Base-by-base conservation (phyloP, 345 rosid genomes). In the Geranium rotundifolium region DNA sequence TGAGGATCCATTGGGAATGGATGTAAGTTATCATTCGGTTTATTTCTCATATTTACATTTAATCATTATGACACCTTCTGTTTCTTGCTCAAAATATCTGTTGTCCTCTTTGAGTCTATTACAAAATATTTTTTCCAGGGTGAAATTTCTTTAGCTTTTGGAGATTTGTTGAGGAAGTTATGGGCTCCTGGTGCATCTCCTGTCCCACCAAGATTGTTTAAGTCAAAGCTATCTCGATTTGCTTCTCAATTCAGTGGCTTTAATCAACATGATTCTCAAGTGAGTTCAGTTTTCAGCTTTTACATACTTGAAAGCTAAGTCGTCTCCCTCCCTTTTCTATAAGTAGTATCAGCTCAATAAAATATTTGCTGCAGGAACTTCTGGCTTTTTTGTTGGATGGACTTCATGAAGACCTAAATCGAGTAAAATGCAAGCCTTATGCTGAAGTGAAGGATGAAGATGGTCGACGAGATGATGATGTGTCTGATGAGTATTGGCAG, bases 231-330 rank as follows among this genome's bases (percentile, higher is more conserved):
- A 70, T 86, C 95, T 77, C 89, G 86, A 27, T 93, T 93, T 77
- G 96, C 99, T 73, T 85, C 92, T 76, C 99, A 90, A 66, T 93
- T 93, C 72, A 85, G 80, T 80, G 96, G 97, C 71, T 93, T 75
- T 75, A 93, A 88, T 82, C 99, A 93, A 84, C 99, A 93, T 80
- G 99, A 90, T 88, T 93, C 99, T 71, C 99, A 93, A 88, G 99
- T 93, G 69, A 58, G 67, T 64, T 75, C 71, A 58, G 67, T 64
- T 75, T 73, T 67, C 37, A 29, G 50, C 27, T 64, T 23, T 7
- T 17, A 19, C 30, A 29, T n/a, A 64, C 14, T 54, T 55, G 13
- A 52, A 8, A 15, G 29, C 29, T 18, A 19, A 27, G 13, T 54
- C 41, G 18, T 8, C 4, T 55, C 13, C 9, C 19, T 14, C n/a